Evolutionary conservation across 2,329 filamentous ascomycete species (phyloP).

Genomic region (Calonectria pauciramosa): DNA sequence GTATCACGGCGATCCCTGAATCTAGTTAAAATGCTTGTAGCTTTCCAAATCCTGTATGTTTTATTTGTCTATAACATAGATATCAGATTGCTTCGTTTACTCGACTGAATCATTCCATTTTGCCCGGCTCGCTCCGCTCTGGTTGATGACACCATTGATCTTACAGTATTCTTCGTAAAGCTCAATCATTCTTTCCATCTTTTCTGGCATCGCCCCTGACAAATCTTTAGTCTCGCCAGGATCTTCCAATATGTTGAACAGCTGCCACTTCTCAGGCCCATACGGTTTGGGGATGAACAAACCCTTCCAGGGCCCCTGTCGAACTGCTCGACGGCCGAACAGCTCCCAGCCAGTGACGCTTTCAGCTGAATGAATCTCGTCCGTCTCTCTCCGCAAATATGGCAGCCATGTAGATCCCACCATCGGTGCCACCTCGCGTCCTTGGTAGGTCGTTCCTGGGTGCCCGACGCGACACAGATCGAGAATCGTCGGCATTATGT

Average conservation of each 20-base stretch:
- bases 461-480: background rate
- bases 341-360: background rate
- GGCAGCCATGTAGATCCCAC: background rate
- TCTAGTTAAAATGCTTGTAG: too few species aligned
- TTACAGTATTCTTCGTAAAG: background rate
- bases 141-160: background rate
- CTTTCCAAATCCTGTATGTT: too few species aligned
- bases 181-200: background rate
- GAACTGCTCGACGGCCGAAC: background rate
- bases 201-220: background rate
- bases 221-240: background rate
- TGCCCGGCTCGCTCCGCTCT: background rate
- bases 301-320: background rate
- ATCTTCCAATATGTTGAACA: background rate
- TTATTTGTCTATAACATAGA: too few species aligned
- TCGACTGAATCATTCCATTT: background rate
- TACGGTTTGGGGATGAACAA: slow-evolving; percentile 1
- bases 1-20: too few species aligned
- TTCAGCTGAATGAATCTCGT: background rate
- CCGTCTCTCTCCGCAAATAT: background rate
- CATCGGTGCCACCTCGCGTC: background rate
- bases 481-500: background rate
- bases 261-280: background rate
- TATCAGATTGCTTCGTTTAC: too few species aligned
- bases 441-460: background rate